These are phyloP conservation scores for Fraxinus nigra DNA, from an alignment of 305 asterid genomes.

Conservation along the genomic window DNA sequence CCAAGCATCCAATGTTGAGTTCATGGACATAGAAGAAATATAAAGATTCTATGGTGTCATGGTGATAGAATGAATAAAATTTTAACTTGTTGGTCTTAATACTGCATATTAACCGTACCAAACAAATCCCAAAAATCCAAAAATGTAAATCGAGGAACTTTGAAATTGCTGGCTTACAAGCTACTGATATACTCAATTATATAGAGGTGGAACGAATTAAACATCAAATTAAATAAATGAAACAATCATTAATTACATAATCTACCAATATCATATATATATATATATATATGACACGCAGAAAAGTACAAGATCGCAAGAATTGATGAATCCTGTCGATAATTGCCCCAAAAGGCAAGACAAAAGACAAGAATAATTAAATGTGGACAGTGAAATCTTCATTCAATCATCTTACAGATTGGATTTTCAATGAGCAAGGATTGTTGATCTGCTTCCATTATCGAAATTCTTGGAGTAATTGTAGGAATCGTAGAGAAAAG, in stretches of 20 bases:
- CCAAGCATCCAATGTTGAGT: background rate
- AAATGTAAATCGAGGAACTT: background rate
- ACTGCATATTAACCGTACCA: background rate
- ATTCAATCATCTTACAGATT: background rate
- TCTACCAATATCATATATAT: background rate
- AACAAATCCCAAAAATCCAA: background rate
- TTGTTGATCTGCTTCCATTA: slow-evolving; percentile 20
- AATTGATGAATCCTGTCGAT: background rate
- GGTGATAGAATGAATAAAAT: background rate
- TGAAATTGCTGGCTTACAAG: background rate
- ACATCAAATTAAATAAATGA: slow-evolving; percentile 22
- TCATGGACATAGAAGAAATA: background rate
- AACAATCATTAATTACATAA: slow-evolving; percentile 9
- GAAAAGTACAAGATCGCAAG: background rate
- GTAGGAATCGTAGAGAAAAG: slow-evolving; percentile 47
- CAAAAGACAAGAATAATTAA: background rate
- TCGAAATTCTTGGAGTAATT: slow-evolving; percentile 47
- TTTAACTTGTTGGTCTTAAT: background rate
- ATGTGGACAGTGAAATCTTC: background rate
- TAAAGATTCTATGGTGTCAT: background rate
- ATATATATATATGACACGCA: slow-evolving; percentile 15
- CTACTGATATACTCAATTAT: background rate
- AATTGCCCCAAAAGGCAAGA: background rate
- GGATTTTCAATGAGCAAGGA: background rate
- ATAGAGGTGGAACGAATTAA: slow-evolving; percentile 5